Conservation (phyloP, 192 early-diverging fungal species). For the Ramicandelaber brevisporus region DNA sequence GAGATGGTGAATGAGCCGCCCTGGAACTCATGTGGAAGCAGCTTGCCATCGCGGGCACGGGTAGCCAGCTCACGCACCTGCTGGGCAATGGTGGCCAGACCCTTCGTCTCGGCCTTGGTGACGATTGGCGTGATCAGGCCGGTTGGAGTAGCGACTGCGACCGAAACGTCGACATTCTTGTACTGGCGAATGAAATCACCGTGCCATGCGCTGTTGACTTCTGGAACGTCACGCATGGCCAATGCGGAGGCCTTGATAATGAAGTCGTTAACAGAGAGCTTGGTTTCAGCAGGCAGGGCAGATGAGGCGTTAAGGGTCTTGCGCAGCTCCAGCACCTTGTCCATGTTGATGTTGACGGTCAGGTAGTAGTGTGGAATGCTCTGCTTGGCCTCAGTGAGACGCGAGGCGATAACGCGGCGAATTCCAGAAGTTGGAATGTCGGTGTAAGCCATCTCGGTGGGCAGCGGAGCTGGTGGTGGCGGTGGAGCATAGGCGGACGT, state of each 20-base stretch:
- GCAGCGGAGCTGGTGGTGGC: slow-evolving; percentile 22
- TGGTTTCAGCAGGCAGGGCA: slow-evolving; percentile 64
- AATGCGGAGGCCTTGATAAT: slow-evolving; percentile 84
- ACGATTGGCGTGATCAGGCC: slow-evolving; percentile 96
- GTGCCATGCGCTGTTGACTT: slow-evolving; percentile 60
- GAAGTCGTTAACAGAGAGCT: slow-evolving; percentile 96
- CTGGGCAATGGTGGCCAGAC: slow-evolving; percentile 62
- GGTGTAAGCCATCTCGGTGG: slow-evolving; percentile 25
- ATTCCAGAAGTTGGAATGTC: slow-evolving; percentile 51
- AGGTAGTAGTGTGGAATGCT: slow-evolving; percentile 50
- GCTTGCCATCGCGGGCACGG: slow-evolving; percentile 65
- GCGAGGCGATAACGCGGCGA: slow-evolving; percentile 54
- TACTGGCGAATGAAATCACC: slow-evolving; percentile 79
- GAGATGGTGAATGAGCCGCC: slow-evolving; percentile 95
- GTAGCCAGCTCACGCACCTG: slow-evolving; percentile 62
- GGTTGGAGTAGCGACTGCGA: slow-evolving; percentile 82
- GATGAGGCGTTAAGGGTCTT: slow-evolving; percentile 66
- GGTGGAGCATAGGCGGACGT: slow-evolving; percentile 7
- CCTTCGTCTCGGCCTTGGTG: slow-evolving; percentile 51
- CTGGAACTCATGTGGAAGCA: slow-evolving; percentile 89
- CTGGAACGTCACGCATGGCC: slow-evolving; percentile 74
- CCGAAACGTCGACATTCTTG: slow-evolving; percentile 75
- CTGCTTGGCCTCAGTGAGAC: slow-evolving; percentile 51
- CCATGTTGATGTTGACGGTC: slow-evolving; percentile 69
- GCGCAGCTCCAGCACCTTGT: slow-evolving; percentile 66